Base-by-base conservation (phyloP, 2,329 filamentous ascomycete species). In the Trichophyton schoenleinii region DNA sequence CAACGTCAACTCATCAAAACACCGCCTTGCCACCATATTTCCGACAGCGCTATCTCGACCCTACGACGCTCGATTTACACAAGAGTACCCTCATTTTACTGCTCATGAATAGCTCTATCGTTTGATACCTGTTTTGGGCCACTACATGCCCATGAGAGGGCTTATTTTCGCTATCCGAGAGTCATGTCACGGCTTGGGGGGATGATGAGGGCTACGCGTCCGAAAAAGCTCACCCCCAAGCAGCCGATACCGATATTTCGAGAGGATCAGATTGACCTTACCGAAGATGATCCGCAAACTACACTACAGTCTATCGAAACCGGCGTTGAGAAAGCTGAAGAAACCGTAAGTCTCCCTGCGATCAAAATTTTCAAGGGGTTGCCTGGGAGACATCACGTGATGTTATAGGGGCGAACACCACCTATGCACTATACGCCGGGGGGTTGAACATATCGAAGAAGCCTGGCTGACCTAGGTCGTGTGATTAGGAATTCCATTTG, bases 281-380 rank as follows among this genome's bases (percentile, higher is more conserved):
- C 91, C 76, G 95, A 96, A 75, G 89, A 95, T 77, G 84, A 86
- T 67, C 84, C 88, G 70, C 86, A 92, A 73, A 88, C 87, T 68
- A 87, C 87, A 73, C 89, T 83, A 79, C 85, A 81, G 78, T 89
- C 87, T 71, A 90, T 96, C 73, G 91, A 94, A 73, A 96, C 91
- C 67, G 94, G 94, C 76, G 94, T 99, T 69, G 94, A 99, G 77
- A 91, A 95, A 74, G 89, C 86, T 66, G 94, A 99, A 78, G 91
- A 97, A 84, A 92, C 92, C 79, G 94, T 96, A 77, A 85, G 91
- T 89, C 67, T 65, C 69, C 68, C 71, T 67, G 69, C 68, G 67
- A 67, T 63, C 68, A 68, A 60, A 64, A 48, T 62, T 64, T 64
- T 64, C 62, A 62, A 67, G 67, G 64, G 65, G 66, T 71, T 69